Conservation (phyloP, 2,329 filamentous ascomycete genomes). For the Sporothrix euskadiensis region DNA sequence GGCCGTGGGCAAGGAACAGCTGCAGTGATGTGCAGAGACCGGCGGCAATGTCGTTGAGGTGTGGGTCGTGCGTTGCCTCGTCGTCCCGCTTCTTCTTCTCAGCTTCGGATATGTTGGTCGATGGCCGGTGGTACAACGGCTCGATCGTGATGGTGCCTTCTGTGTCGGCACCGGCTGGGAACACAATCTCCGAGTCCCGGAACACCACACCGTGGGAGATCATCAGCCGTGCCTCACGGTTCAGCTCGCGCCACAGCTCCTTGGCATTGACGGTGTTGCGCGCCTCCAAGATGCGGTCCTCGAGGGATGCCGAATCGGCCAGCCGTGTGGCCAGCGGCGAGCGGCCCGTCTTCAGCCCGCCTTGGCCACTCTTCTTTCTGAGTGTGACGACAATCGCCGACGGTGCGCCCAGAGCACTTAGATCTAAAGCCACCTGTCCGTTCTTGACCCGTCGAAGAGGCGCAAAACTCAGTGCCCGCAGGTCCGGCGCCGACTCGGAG, state of each 20-base stretch:
- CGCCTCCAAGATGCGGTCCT: slow-evolving; percentile 70
- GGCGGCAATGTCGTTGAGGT: slow-evolving; percentile 54
- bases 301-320: slow-evolving; percentile 59
- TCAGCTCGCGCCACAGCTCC: slow-evolving; percentile 88
- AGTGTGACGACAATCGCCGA: slow-evolving; percentile 28
- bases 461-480: slow-evolving; percentile 72
- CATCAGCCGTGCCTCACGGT: slow-evolving; percentile 74
- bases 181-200: slow-evolving; percentile 58
- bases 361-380: neutral
- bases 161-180: slow-evolving; percentile 54
- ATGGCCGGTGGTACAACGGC: slow-evolving; percentile 51
- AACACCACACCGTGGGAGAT: slow-evolving; percentile 69
- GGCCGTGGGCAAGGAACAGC: slow-evolving; percentile 75
- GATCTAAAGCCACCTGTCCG: slow-evolving; percentile 73
- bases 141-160: slow-evolving; percentile 69
- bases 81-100: neutral
- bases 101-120: slow-evolving; percentile 28
- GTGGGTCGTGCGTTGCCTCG: neutral
- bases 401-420: slow-evolving; percentile 54
- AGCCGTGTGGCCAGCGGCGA: slow-evolving; percentile 14
- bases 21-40: slow-evolving; percentile 67
- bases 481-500: slow-evolving; percentile 66
- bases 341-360: neutral
- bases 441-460: slow-evolving; percentile 73
- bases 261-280: slow-evolving; percentile 78